Evolutionary conservation across 345 rosid species (phyloP).

Genomic region (Rhodamnia rubescens): DNA sequence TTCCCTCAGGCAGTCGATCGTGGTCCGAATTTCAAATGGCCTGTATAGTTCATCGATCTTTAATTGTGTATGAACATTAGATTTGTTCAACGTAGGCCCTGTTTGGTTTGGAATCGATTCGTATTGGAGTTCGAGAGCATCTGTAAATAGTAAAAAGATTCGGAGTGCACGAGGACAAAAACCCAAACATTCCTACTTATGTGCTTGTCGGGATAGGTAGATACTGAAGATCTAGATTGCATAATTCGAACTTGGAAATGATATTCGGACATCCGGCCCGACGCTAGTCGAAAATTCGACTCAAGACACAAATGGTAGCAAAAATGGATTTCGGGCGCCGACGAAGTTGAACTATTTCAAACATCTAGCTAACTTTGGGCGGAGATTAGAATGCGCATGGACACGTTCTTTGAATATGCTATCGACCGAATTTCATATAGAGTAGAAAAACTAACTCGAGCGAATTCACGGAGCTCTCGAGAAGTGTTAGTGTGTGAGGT

Average conservation of each 20-base stretch:
- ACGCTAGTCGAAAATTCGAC: not conserved
- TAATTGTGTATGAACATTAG: no score
- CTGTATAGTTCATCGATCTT: not conserved
- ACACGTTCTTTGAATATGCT: not conserved
- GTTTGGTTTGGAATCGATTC: not conserved
- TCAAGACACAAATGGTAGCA: not conserved
- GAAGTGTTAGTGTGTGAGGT: not conserved
- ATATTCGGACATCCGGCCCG: not conserved
- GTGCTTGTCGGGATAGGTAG: not conserved
- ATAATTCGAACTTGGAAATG: not conserved
- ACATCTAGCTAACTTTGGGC: no score
- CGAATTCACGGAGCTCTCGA: not conserved
- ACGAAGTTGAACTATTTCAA: no score
- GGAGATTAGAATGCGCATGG: no score
- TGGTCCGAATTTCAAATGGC: no score
- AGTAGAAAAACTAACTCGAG: not conserved
- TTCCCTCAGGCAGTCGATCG: no score
- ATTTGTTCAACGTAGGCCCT: no score
- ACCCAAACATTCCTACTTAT: not conserved
- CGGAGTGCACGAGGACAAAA: accelerated
- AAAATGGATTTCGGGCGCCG: no score
- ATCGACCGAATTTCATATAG: not conserved
- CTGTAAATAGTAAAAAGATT: not conserved
- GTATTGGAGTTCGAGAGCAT: not conserved
- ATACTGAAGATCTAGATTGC: not conserved